Evolutionary conservation across 2,329 filamentous ascomycete genomes (phyloP), one percentile per base, ranked within the genome.

Genomic region (Aureobasidium sp.): DNA sequence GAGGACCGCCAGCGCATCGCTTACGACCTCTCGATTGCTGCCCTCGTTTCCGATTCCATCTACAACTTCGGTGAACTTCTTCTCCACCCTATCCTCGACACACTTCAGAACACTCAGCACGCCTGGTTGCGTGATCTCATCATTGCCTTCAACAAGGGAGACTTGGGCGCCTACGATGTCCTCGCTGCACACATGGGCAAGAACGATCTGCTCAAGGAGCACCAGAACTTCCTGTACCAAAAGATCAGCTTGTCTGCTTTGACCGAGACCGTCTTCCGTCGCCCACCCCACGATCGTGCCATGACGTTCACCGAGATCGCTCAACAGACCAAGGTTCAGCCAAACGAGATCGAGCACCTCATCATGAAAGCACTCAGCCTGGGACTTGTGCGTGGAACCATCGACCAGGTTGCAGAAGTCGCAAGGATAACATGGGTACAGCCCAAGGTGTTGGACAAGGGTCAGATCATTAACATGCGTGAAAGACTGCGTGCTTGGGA

Each of bases 31-130:
- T 89, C 89, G 71, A 87, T 97, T 60, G 91, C 94, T 32, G 94
- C 94, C 10, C 83, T 99, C 9, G 89, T 97, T 42, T 97, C 92
- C 56, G 90, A 93, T 71, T 90, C 86, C 70, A 99, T 97, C 79
- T 97, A 99, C 85, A 99, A 99, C 81, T 99, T 99, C 70, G 94
- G 94, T 75, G 94, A 99, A 80, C 87, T 99, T n/a, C 85, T 99
- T 36, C 84, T 99, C 68, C 94, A 99, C 75, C 94, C 94, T 3
- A 96, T 99, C 72, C 87, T 99, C 66, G 90, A 96, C 72, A 87
- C 89, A 23, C 84, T 99, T 58, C 81, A 81, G 70, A 85, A 87
- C 69, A 87, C 88, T 27, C 83, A 87, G 46, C 85, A 95, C 73
- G 81, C 86, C 57, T 99, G 94, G 94, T 84, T 99, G 66, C 89